Base-by-base conservation (phyloP, 805 yeast genomes). In the Pichia insulana region DNA sequence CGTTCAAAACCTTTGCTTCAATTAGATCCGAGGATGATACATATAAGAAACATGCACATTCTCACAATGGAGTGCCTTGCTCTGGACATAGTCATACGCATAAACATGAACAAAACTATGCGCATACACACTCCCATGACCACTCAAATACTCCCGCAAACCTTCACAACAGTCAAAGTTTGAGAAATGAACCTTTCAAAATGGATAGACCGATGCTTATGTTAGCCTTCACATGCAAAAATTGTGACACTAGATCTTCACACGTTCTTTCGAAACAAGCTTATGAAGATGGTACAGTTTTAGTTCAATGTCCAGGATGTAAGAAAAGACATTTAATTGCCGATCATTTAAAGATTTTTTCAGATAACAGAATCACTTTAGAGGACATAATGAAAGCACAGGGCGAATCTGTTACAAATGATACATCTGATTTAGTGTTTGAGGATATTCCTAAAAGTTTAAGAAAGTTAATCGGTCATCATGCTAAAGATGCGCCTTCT, bases 241-340 rank as follows among this genome's bases (percentile, higher is more conserved):
- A 78, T 50, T 90, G 97, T 63, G 71, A 76, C 36, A 75, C 83
- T 3, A 68, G 97, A 43, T 87, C 96, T 0, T 78, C 88, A 4
- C 97, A 90, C 56, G 73, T 81, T n/a, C 82, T 90, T 56, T 83
- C 96, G 6, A 89, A 89, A 51, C 97, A 90, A 62, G 89, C 96
- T 0, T 90, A 90, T 58, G 76, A 81, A 12, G 66, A 70, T 9
- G 97, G 97, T 2, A 80, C 96, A 0, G 95, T 90, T 3, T 64
- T 87, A 39, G 82, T 90, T 19, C 87, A 86, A 55, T 90, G 97
- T 58, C 97, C 97, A 0, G 84, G 88, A 13, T 90, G 97, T 60
- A 72, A 81, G 50, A 80, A 76, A 55, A 75, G 96, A 50, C 97
- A 90, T 58, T 65, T 90, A 56, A 89, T 90, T 33, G 95, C 97